Evolutionary conservation across 1,139 yeast species (phyloP).

Genomic region (Candida albicans): DNA sequence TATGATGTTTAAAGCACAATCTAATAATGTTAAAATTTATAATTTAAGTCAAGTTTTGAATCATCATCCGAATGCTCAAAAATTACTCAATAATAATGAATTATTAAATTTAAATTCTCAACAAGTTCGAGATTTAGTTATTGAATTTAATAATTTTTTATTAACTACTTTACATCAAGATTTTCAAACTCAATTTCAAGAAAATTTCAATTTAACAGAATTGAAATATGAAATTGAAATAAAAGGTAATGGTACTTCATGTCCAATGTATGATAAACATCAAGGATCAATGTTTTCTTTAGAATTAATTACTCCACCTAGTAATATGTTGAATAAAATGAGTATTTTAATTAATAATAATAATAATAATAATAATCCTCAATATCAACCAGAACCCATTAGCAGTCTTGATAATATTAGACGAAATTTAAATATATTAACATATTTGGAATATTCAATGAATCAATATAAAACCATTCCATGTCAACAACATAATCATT

Average conservation of each 20-base stretch:
- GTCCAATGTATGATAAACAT: slow-evolving; percentile 34
- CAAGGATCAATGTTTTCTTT: slow-evolving; percentile 23
- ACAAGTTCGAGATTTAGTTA: slow-evolving; percentile 43
- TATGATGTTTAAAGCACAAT: slow-evolving; percentile 82
- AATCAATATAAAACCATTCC: slow-evolving; percentile 52
- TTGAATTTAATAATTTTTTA: slow-evolving; percentile 60
- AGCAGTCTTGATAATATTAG: slow-evolving; percentile 14
- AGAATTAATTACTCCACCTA: slow-evolving; percentile 37
- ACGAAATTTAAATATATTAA: slow-evolving; percentile 26
- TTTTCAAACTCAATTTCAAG: slow-evolving; percentile 32
- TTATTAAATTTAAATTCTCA: slow-evolving; percentile 35
- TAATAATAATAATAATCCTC: no score
- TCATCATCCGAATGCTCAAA: slow-evolving; percentile 48
- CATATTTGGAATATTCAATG: slow-evolving; percentile 61
- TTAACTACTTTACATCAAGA: slow-evolving; percentile 52
- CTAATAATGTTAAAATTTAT: slow-evolving; percentile 67
- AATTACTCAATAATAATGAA: slow-evolving; percentile 54
- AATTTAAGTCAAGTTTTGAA: slow-evolving; percentile 60
- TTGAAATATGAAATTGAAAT: slow-evolving; percentile 42
- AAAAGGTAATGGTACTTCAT: slow-evolving; percentile 29
- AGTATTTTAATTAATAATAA: slow-evolving; percentile 25
- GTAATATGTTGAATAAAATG: slow-evolving; percentile 25
- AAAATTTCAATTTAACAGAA: slow-evolving; percentile 16
- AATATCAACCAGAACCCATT: slow-evolving; percentile 5
- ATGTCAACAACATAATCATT: slow-evolving; percentile 25